Base-by-base conservation (phyloP, 305 asterid species). In the Solanum aculeatissimum region DNA sequence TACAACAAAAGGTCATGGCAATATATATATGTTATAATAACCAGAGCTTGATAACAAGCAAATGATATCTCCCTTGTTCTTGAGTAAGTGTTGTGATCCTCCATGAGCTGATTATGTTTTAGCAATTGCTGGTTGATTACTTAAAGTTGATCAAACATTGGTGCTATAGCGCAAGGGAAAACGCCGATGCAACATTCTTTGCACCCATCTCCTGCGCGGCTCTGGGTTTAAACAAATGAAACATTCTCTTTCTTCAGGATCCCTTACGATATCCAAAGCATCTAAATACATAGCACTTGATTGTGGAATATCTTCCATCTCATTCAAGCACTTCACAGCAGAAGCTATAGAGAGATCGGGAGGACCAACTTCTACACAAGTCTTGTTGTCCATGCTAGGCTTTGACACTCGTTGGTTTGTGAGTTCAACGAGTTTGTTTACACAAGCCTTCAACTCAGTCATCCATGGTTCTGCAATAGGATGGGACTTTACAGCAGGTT, bases 131-230 rank as follows among this genome's bases (percentile, higher is more conserved):
- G 4, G 14, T 75, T 49, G 81, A 27, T 21, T 77, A 77, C 65
- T 77, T 77, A 77, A 65, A 77, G 45, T 16, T 51, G 40, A 9
- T 87, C 83, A 93, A 84, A 89, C 79, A 66, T 90, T 90, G 21
- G 91, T 88, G 89, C 84, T 69, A 66, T 95, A 96, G 27, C 94
- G 95, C 83, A 91, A 74, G n/a, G 99, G 99, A 83, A 91, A 89
- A 1, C 88, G 93, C 18, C 92, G 91, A 65, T 94, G 93, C 88
- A 95, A 83, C 86, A 92, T 89, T 86, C 98, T 89, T 83, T 96
- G 99, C 85, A 96, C 93, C 99, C 98, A 96, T 84, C 98, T 89
- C 89, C 98, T 90, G 9, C 99, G 95, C 0, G 99, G 97, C 81
- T 93, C 99, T 3, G 91, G 88, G 18, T 94, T 97, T 92, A 96